phyloP scores from a whole-genome alignment of 192 early-diverging fungal species.

The Entomortierella beljakovae region DNA sequence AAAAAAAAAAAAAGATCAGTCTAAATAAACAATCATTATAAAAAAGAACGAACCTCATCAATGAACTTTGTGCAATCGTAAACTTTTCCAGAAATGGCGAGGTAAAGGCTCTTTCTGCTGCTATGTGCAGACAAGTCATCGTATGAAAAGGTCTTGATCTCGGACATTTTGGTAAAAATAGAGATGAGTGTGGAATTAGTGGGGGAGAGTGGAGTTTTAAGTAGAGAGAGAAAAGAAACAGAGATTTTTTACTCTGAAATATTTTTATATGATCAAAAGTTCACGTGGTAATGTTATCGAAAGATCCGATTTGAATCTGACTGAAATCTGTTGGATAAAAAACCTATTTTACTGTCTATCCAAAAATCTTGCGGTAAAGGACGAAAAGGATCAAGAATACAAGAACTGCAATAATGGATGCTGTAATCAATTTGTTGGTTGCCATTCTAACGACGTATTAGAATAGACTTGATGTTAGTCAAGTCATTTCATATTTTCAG shows the following conservation, averaged over 20 bases:
- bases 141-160: constrained; percentile 65
- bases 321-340: too few species aligned
- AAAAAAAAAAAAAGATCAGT: not conserved
- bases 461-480: not conserved
- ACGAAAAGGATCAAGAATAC: constrained; percentile 87
- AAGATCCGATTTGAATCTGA: too few species aligned
- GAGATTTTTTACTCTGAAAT: too few species aligned
- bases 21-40: not conserved
- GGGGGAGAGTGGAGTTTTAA: not conserved
- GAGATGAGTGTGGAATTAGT: not conserved
- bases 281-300: too few species aligned
- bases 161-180: constrained; percentile 58
- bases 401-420: constrained; percentile 84
- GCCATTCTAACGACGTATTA: constrained; percentile 69
- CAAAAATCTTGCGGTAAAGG: constrained; percentile 80
- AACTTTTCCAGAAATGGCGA: constrained; percentile 82
- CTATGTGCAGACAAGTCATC: constrained; percentile 81
- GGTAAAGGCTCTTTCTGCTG: constrained; percentile 81
- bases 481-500: too few species aligned
- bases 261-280: too few species aligned
- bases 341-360: constrained; percentile 7
- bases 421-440: constrained; percentile 89
- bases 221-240: constrained; percentile 20
- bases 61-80: constrained; percentile 85
- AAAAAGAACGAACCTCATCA: constrained; percentile 68